Evolutionary conservation across 2,329 filamentous ascomycete genomes (phyloP).

Genomic region (Cladosporium sp.): DNA sequence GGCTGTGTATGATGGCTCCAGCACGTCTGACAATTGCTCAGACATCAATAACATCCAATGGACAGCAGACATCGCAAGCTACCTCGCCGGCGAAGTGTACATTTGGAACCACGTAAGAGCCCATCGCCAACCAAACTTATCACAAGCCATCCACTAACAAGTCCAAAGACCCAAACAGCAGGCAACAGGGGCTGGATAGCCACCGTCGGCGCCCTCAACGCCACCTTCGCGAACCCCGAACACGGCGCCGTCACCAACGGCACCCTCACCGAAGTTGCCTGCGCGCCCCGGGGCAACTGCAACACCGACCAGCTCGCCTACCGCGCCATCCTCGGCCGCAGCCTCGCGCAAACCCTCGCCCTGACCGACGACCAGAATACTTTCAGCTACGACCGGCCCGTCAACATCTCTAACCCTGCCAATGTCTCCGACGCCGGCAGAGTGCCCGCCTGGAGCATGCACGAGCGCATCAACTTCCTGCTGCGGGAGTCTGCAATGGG

Average conservation of each 20-base stretch:
- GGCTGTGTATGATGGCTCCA: slow-evolving; percentile 57
- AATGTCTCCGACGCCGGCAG: slow-evolving; percentile 32
- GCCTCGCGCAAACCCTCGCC: slow-evolving; percentile 27
- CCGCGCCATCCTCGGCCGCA: slow-evolving; percentile 58
- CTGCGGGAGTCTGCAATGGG: slow-evolving; percentile 42
- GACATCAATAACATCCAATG: slow-evolving; percentile 48
- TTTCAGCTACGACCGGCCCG: slow-evolving; percentile 17
- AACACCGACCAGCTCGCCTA: slow-evolving; percentile 66
- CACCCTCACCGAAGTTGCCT: slow-evolving; percentile 61
- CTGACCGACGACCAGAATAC: slow-evolving; percentile 8
- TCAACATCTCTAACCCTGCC: slow-evolving; percentile 25
- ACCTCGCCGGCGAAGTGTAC: slow-evolving; percentile 58
- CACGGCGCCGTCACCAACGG: slow-evolving; percentile 37
- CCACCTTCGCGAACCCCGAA: slow-evolving; percentile 46
- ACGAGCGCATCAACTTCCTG: slow-evolving; percentile 13
- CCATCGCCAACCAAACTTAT: not conserved
- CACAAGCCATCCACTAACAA: not conserved
- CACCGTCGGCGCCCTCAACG: slow-evolving; percentile 9
- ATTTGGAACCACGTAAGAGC: slow-evolving; percentile 47
- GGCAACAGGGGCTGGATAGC: not conserved
- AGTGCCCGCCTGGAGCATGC: not conserved
- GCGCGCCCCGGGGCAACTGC: slow-evolving; percentile 55
- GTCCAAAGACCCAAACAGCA: not conserved
- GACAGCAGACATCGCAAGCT: slow-evolving; percentile 61
- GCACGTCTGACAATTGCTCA: slow-evolving; percentile 48